Conservation (phyloP, 2,329 filamentous ascomycete species). For the Ascosphaera aggregata region DNA sequence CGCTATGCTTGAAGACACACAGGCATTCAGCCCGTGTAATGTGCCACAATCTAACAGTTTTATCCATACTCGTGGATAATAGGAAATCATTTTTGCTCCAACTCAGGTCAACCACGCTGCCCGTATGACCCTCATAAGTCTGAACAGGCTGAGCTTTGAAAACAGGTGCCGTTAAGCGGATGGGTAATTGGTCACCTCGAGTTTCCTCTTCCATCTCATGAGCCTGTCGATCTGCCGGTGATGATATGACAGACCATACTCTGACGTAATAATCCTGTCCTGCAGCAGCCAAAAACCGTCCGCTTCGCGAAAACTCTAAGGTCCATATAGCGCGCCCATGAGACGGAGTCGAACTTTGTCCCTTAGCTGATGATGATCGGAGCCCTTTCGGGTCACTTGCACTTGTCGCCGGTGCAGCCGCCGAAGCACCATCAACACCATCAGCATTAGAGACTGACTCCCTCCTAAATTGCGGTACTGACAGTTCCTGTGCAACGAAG, state of each 20-base stretch:
- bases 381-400: not conserved
- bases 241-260: constrained; percentile 74
- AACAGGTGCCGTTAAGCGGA: constrained; percentile 67
- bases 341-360: constrained; percentile 3
- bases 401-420: constrained; percentile 7
- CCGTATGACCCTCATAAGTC: constrained; percentile 63
- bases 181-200: constrained; percentile 25
- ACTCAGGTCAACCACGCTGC: constrained; percentile 71
- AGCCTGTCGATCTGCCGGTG: constrained; percentile 49
- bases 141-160: constrained; percentile 57
- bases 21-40: constrained; percentile 64
- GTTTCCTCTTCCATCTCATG: constrained; percentile 43
- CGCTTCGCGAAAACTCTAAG: constrained; percentile 78
- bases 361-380: not conserved
- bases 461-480: constrained; percentile 26
- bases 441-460: constrained; percentile 10
- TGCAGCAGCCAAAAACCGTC: constrained; percentile 73
- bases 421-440: constrained; percentile 13
- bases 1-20: constrained; percentile 82
- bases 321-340: constrained; percentile 60
- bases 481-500: constrained; percentile 82
- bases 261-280: constrained; percentile 71
- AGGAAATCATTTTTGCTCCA: constrained; percentile 99
- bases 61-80: constrained; percentile 92
- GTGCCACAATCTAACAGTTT: constrained; percentile 89